Evolutionary conservation across 1,139 yeast genomes (phyloP), one percentile per base, ranked within the genome.

Genomic region (Candida buenavistaensis): DNA sequence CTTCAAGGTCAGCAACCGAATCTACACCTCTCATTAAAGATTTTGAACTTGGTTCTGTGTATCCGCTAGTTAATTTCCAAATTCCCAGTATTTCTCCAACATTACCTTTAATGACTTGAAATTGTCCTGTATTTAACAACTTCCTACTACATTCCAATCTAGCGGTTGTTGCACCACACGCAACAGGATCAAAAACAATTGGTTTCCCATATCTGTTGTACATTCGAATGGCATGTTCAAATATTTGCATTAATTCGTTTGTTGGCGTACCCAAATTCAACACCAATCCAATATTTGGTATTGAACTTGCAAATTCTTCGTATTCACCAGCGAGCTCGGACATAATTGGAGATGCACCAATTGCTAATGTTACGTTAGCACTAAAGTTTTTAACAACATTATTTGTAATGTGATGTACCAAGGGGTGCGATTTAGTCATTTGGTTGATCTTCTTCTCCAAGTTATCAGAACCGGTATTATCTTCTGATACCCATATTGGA

Each of bases 311-410:
- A 41, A 90, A 69, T 21, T 85, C 94, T 8, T 57, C 73, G 48
- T 73, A 88, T 53, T 90, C 97, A 2, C 67, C 75, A 0, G 68
- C 48, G 30, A 81, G 68, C 50, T 87, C 95, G n/a, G 95, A 82
- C 97, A 90, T 90, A 15, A 87, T 80, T 2, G 97, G 97, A 2
- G 95, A 82, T 0, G 84, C 94, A 2, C 96, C 95, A 16, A 82
- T 62, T 0, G 97, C 89, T 36, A 90, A 63, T 0, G 94, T 80
- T n/a, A 87, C 85, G 51, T 90, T 89, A 20, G 97, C 97, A 44
- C 89, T 82, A 52, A 87, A 80, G 52, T 87, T 83, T 53, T 87
- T 86, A 26, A 85, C 96, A n/a, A 90, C 97, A 38, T 76, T 75
- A 52, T 90, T 90, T 24, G 97, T 89, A 43, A 90, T 82, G 48